Base-by-base conservation (phyloP, 2,329 filamentous ascomycete species). In the Diplodia sapinea region DNA sequence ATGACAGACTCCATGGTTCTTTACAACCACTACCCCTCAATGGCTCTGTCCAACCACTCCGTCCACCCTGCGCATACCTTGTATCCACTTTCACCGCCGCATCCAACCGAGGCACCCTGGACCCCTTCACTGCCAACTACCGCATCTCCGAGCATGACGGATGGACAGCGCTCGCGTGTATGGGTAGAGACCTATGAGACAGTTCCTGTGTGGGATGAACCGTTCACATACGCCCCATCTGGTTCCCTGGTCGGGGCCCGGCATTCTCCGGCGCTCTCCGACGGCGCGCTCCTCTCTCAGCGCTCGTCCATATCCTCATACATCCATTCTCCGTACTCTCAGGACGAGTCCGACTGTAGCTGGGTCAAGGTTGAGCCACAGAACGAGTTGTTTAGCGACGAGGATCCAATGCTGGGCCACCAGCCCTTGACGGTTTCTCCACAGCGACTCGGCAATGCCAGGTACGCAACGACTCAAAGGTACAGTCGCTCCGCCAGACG, bases 41-140 rank as follows among this genome's bases (percentile, higher is more conserved):
- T 40, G 36, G 49, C 17, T 67, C 70, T 59, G 66, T 66, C 23
- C 40, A 70, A n/a, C 67, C 68, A 47, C 51, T 65, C 20, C 68
- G 49, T 65, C 38, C 70, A 33, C 33, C 31, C 55, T 26, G 65
- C 65, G 49, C 65, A 63, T 5, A 68, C 70, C 12, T 70, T 74
- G 29, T 74, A 78, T 56, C 74, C 77, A 38, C 73, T 77, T 38
- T 78, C 78, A 15, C 77, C 77, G 31, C 77, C 77, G 31, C 75
- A 77, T 29, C 73, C 76, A 7, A 77, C 76, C 15, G 76, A 77
- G 65, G 68, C 70, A n/a, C 47, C 55, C 15, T 79, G 77, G 77
- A 63, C 55, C 1, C 68, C 70, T 15, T 74, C 76, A 57, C 69
- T 74, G 56, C 71, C 76, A 3, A 72, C 66, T 59, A 72, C 71